phyloP scores from a whole-genome alignment of 305 asterid genomes.

The Salvia sclarea region DNA sequence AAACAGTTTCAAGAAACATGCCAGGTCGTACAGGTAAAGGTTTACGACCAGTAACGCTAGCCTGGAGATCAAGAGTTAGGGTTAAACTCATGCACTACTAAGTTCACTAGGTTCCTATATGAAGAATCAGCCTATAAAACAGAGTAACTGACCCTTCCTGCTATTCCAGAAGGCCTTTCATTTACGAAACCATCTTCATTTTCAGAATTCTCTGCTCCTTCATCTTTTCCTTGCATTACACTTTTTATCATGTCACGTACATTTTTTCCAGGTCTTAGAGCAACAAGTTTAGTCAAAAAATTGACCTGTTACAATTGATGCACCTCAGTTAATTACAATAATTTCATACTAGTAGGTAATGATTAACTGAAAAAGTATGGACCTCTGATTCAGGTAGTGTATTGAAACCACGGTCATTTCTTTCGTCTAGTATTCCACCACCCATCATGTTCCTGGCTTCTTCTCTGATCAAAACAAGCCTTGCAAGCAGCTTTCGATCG shows the following conservation, averaged over 20 bases:
- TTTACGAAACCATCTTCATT: slow-evolving; percentile 38
- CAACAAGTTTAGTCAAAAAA: slow-evolving; percentile 80
- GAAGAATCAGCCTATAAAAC: slow-evolving; percentile 7
- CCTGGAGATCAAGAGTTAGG: slow-evolving; percentile 57
- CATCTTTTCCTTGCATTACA: slow-evolving; percentile 86
- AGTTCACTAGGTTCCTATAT: slow-evolving; percentile 5
- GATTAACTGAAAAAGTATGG: slow-evolving; percentile 28
- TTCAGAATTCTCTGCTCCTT: slow-evolving; percentile 62
- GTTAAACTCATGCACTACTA: slow-evolving; percentile 33
- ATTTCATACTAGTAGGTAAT: slow-evolving; percentile 9
- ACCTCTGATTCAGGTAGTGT: slow-evolving; percentile 96
- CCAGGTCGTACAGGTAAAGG: slow-evolving; percentile 94
- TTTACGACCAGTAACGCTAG: slow-evolving; percentile 67
- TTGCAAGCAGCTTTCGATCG: slow-evolving; percentile 87
- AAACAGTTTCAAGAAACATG: slow-evolving; percentile 96
- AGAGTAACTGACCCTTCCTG: slow-evolving; percentile 69
- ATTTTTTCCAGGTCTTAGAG: slow-evolving; percentile 76
- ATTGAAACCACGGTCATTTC: slow-evolving; percentile 84
- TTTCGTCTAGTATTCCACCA: slow-evolving; percentile 89
- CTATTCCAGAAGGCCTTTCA: slow-evolving; percentile 52
- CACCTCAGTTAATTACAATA: slow-evolving; percentile 1
- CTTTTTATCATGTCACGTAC: slow-evolving; percentile 79
- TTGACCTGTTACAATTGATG: slow-evolving; percentile 58
- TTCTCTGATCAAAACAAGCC: slow-evolving; percentile 94
- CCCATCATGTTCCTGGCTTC: slow-evolving; percentile 98